These are phyloP conservation scores for Rhodotorula diobovata DNA, from an alignment of 768 basidiomycete genomes.

Conservation along the genomic window DNA sequence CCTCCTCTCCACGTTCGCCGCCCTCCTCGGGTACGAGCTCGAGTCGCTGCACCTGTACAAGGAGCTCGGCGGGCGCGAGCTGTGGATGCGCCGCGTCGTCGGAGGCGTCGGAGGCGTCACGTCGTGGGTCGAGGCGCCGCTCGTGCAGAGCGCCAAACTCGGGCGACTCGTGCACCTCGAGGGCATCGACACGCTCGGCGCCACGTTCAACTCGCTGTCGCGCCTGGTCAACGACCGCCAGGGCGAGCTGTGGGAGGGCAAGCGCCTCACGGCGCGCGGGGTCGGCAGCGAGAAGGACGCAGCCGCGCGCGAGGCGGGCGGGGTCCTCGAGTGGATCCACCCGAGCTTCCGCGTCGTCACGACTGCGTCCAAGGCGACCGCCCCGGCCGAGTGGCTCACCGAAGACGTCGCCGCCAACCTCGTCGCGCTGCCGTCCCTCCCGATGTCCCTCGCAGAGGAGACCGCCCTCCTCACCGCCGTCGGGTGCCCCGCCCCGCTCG, in stretches of 20 bases:
- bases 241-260: slow-evolving; percentile 31
- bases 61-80: slow-evolving; percentile 30
- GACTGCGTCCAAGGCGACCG: slow-evolving; percentile 22
- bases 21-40: slow-evolving; percentile 24
- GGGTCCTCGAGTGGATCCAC: slow-evolving; percentile 11
- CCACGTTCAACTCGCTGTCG: slow-evolving; percentile 18
- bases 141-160: slow-evolving; percentile 11
- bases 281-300: too few species aligned
- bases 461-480: slow-evolving; percentile 21
- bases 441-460: slow-evolving; percentile 25
- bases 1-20: slow-evolving; percentile 19
- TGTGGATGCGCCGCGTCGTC: slow-evolving; percentile 32
- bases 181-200: slow-evolving; percentile 27
- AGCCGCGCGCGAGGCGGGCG: too few species aligned
- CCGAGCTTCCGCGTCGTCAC: slow-evolving; percentile 34
- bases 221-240: slow-evolving; percentile 28
- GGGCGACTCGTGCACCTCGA: slow-evolving; percentile 30
- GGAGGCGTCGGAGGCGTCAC: slow-evolving; percentile 19
- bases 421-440: slow-evolving; percentile 15
- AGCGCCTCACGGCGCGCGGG: neutral
- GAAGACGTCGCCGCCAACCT: slow-evolving; percentile 28
- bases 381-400: slow-evolving; percentile 28
- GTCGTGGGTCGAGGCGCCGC: slow-evolving; percentile 10
- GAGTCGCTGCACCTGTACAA: slow-evolving; percentile 32
- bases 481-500: slow-evolving; percentile 12